These are phyloP conservation scores for Trichosporon sp. DNA, from an alignment of 1,284 basidiomycete genomes.

Conservation along the genomic window DNA sequence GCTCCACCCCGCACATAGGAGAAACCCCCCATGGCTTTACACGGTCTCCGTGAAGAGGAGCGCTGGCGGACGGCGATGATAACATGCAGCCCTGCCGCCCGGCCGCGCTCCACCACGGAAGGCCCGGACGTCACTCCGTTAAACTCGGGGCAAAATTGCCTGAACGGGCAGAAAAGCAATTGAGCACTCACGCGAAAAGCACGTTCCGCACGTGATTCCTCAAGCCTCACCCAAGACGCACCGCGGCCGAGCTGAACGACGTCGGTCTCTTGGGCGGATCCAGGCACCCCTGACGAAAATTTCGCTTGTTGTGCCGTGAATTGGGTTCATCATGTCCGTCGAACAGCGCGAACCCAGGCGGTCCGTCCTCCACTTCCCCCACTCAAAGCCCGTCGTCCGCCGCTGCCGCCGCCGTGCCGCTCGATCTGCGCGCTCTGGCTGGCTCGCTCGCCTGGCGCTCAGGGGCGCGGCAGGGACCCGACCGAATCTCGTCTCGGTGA, in stretches of 20 bases:
- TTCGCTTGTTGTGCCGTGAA: neutral
- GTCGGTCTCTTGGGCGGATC: neutral
- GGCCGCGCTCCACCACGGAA: conserved; percentile 2
- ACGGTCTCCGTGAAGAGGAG: neutral
- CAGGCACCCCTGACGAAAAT: neutral
- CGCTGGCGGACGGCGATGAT: neutral
- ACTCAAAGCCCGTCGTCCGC: neutral
- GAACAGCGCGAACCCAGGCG: neutral
- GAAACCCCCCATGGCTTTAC: conserved; percentile 2
- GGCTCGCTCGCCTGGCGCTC: neutral
- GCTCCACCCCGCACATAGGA: neutral
- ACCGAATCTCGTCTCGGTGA: neutral
- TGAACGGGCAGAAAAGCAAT: neutral
- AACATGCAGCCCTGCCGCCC: neutral
- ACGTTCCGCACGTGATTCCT: neutral
- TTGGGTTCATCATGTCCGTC: neutral
- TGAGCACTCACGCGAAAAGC: neutral
- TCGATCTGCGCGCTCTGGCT: neutral
- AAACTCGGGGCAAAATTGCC: neutral
- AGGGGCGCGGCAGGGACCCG: neutral
- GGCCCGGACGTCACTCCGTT: neutral
- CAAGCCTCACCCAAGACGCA: neutral
- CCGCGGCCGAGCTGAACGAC: conserved; percentile 2
- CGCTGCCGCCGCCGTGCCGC: neutral
- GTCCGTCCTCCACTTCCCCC: neutral